A percentile compares a stretch with the other conserved stretches of the same genome.
phyloP scores from a whole-genome alignment of 768 basidiomycete genomes.

The Suillus variegatus region DNA sequence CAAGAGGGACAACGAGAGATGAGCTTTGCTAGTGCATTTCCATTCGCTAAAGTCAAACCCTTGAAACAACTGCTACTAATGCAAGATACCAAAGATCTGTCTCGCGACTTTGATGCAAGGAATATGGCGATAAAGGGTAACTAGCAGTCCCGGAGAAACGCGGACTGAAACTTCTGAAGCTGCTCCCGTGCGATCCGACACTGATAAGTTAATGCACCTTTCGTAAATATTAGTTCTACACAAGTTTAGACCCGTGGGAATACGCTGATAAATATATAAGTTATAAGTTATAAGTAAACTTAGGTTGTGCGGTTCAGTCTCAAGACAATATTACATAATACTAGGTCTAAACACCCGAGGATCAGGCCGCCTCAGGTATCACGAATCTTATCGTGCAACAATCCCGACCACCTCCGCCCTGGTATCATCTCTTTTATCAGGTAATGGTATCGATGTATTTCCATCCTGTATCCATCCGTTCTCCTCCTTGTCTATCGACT shows the following conservation, averaged over 20 bases:
- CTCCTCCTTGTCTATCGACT: neutral
- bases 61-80: neutral
- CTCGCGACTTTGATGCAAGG: neutral
- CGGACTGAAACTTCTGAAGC: neutral
- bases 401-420: neutral
- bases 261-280: neutral
- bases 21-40: neutral
- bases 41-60: neutral
- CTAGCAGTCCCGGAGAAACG: neutral
- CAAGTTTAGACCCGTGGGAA: neutral
- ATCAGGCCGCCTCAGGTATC: neutral
- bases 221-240: neutral
- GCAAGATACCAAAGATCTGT: neutral
- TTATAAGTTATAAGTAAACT: too few relatives aligned
- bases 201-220: neutral
- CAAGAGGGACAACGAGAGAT: conserved; percentile 40
- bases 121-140: neutral
- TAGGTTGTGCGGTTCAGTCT: neutral
- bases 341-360: neutral
- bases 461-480: conserved; percentile 40
- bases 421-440: neutral
- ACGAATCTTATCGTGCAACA: neutral
- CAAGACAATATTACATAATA: neutral
- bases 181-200: neutral
- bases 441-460: conserved; percentile 11